These are phyloP conservation scores for Stevia rebaudiana DNA, from an alignment of 140 eudicot species.

Conservation along the genomic window DNA sequence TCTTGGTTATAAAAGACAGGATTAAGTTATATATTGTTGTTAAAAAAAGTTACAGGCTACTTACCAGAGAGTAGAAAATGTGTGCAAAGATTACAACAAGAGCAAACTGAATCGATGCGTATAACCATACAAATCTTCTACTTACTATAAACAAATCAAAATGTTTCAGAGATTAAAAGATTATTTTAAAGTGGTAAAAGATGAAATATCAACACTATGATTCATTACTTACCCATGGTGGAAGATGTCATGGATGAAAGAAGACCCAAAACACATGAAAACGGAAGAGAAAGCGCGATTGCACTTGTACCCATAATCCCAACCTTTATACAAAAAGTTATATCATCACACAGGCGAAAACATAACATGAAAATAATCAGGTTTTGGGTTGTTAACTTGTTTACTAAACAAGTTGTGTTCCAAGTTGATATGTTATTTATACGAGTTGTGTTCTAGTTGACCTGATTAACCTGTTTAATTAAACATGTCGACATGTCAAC, in stretches of 20 bases:
- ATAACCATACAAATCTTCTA: slow-evolving; percentile 73
- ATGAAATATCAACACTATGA: not conserved
- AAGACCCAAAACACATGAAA: slow-evolving; percentile 83
- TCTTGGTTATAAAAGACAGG: not conserved
- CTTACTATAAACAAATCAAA: slow-evolving; percentile 35
- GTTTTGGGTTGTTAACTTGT: too few species aligned
- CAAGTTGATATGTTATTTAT: too few species aligned
- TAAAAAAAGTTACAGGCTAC: too few species aligned
- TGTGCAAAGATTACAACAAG: slow-evolving; percentile 84
- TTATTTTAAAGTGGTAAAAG: not conserved
- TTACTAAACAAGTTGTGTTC: too few species aligned
- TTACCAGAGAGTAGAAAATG: slow-evolving; percentile 80
- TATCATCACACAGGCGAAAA: too few species aligned
- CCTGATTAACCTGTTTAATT: too few species aligned
- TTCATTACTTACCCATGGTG: slow-evolving; percentile 60
- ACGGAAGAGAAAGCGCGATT: slow-evolving; percentile 91
- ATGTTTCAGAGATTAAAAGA: not conserved
- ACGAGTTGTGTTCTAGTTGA: too few species aligned
- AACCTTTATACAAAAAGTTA: slow-evolving; percentile 38
- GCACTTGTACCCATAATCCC: slow-evolving; percentile 69
- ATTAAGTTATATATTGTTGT: too few species aligned
- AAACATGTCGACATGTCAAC: too few species aligned
- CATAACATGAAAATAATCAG: too few species aligned
- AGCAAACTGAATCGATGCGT: slow-evolving; percentile 69
- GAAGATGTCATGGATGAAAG: slow-evolving; percentile 88